These are phyloP conservation scores for Silene uniflora DNA, from an alignment of 148 eudicot genomes.

Conservation along the genomic window DNA sequence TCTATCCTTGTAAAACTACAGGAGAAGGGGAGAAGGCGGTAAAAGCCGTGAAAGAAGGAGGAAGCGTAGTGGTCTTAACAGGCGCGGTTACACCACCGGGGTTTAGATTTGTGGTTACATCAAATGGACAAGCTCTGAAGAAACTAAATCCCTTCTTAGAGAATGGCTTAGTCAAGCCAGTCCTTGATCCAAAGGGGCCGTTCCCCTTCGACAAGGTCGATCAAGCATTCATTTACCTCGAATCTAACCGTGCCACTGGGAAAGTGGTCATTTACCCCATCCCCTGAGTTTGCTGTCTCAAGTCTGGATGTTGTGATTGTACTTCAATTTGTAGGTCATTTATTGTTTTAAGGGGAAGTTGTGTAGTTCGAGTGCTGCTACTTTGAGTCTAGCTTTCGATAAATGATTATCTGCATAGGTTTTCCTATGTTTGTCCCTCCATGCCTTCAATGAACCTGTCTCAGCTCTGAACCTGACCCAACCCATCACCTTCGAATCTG, in stretches of 20 bases:
- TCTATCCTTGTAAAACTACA: slow-evolving; percentile 18
- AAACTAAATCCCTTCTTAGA: slow-evolving; percentile 77
- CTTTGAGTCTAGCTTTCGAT: too few species aligned
- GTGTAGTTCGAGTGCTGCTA: too few species aligned
- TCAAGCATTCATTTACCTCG: slow-evolving; percentile 81
- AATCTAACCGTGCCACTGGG: slow-evolving; percentile 80
- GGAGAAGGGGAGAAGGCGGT: slow-evolving; percentile 73
- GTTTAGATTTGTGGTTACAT: slow-evolving; percentile 83
- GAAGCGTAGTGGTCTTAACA: slow-evolving; percentile 71
- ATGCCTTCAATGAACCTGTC: too few species aligned
- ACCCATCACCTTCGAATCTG: too few species aligned
- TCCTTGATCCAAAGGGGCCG: slow-evolving; percentile 80
- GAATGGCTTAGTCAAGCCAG: slow-evolving; percentile 71
- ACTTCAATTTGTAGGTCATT: neutral
- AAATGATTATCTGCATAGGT: too few species aligned
- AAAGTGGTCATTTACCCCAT: slow-evolving; percentile 89
- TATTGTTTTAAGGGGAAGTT: neutral
- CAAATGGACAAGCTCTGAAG: slow-evolving; percentile 59
- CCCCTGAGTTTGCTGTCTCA: slow-evolving; percentile 28
- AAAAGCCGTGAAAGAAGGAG: slow-evolving; percentile 85
- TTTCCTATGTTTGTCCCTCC: too few species aligned
- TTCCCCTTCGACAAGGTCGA: slow-evolving; percentile 67
- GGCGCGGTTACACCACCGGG: slow-evolving; percentile 87
- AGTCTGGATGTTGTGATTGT: slow-evolving; percentile 2
- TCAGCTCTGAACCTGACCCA: too few species aligned